Conservation (phyloP, 192 early-diverging fungal species). For the Coemansia sp. region DNA sequence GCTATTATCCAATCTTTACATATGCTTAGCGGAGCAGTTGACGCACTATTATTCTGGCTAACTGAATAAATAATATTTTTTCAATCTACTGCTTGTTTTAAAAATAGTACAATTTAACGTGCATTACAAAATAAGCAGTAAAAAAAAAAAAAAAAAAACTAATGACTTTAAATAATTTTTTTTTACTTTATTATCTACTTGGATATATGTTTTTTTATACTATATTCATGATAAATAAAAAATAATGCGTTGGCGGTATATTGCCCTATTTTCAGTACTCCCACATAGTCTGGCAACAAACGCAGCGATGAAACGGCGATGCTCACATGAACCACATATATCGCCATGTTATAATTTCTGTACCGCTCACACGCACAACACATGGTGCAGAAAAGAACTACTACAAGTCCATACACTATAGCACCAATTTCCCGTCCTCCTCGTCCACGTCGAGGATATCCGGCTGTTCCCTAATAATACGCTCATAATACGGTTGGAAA, state of each 20-base stretch:
- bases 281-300: slow-evolving; percentile 16
- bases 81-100: not conserved
- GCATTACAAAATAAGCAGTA: slow-evolving; percentile 7
- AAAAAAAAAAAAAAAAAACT: not conserved
- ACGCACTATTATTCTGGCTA: slow-evolving; percentile 46
- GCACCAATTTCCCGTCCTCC: slow-evolving; percentile 24
- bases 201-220: not conserved
- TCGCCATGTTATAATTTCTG: slow-evolving; percentile 48
- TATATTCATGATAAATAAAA: not conserved
- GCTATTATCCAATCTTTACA: slow-evolving; percentile 43
- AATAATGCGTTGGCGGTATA: not conserved
- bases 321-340: slow-evolving; percentile 45
- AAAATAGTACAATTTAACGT: not conserved
- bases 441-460: slow-evolving; percentile 43
- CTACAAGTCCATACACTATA: slow-evolving; percentile 13
- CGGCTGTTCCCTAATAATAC: slow-evolving; percentile 43
- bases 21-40: slow-evolving; percentile 35
- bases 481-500: slow-evolving; percentile 54
- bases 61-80: slow-evolving; percentile 18
- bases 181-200: not conserved
- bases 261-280: not conserved
- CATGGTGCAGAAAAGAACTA: slow-evolving; percentile 48
- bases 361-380: slow-evolving; percentile 39
- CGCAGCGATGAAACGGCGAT: slow-evolving; percentile 47
- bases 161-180: too few species aligned